Conservation (phyloP, 2,329 filamentous ascomycete genomes). For the Endothia cerciana region DNA sequence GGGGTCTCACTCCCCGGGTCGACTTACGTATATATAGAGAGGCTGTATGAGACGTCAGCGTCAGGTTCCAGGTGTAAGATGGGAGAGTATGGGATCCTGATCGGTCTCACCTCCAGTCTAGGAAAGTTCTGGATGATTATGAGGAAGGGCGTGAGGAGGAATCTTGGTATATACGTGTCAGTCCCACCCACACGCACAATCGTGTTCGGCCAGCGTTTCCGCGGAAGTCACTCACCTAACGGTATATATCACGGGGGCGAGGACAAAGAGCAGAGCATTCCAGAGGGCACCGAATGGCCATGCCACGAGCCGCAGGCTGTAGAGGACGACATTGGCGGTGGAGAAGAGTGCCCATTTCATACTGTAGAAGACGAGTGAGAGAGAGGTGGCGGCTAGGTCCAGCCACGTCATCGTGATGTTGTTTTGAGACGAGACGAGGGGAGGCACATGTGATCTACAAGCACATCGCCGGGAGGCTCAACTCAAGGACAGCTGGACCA, state of each 20-base stretch:
- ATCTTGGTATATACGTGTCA: conserved; percentile 9
- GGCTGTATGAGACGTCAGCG: conserved; percentile 21
- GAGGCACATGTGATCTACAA: not conserved
- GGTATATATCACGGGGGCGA: conserved; percentile 27
- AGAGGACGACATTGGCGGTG: conserved; percentile 2
- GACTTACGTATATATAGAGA: conserved; percentile 30
- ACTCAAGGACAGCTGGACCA: not conserved
- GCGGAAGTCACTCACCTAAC: conserved; percentile 17
- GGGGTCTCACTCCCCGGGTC: not conserved
- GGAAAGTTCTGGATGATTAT: conserved; percentile 32
- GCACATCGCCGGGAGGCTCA: not conserved
- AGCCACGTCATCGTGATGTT: conserved; percentile 24
- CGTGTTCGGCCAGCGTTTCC: no score
- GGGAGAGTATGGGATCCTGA: no score
- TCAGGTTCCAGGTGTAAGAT: not conserved
- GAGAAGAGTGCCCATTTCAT: conserved; percentile 7
- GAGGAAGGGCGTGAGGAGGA: conserved; percentile 31
- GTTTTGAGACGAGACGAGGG: not conserved
- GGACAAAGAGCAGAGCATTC: conserved; percentile 24
- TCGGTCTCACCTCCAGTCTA: conserved; percentile 20
- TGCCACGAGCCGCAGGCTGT: conserved; percentile 19
- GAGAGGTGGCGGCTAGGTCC: conserved; percentile 15
- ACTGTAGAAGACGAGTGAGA: conserved; percentile 17
- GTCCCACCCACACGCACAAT: not conserved
- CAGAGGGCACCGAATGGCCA: conserved; percentile 22